Conservation (phyloP, 345 rosid species). For the Eucalyptus leucophloia region DNA sequence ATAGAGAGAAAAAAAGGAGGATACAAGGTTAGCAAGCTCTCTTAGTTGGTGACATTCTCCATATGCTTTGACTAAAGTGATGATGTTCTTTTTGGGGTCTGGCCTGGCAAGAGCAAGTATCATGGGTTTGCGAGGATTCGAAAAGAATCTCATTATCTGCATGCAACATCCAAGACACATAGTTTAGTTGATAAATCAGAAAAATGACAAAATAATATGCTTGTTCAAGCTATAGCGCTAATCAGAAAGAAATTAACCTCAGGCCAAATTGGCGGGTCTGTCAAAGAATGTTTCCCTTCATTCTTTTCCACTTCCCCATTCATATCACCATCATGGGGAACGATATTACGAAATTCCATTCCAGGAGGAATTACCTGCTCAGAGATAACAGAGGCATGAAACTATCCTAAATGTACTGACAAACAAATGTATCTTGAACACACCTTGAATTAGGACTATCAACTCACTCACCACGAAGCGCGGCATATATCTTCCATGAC, state of each 20-base stretch:
- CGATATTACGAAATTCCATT: slow-evolving; percentile 84
- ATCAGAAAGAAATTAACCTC: slow-evolving; percentile 31
- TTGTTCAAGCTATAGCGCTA: background rate
- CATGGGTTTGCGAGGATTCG: slow-evolving; percentile 92
- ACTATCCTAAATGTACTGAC: slow-evolving; percentile 48
- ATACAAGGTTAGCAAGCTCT: slow-evolving; percentile 95
- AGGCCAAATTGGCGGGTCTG: slow-evolving; percentile 77
- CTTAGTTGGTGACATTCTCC: slow-evolving; percentile 98
- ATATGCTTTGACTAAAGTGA: slow-evolving; percentile 91
- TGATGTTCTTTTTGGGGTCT: slow-evolving; percentile 98
- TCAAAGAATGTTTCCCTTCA: slow-evolving; percentile 42
- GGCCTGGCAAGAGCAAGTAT: slow-evolving; percentile 99
- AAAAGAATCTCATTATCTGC: slow-evolving; percentile 98
- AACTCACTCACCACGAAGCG: slow-evolving; percentile 78
- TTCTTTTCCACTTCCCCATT: slow-evolving; percentile 51
- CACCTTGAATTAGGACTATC: slow-evolving; percentile 40
- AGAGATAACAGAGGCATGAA: slow-evolving; percentile 14
- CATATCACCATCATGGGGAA: slow-evolving; percentile 58
- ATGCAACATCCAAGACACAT: background rate
- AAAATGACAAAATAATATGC: background rate
- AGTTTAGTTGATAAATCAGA: background rate
- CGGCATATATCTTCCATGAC: slow-evolving; percentile 95
- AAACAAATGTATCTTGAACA: slow-evolving; percentile 73
- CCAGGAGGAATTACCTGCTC: slow-evolving; percentile 90
- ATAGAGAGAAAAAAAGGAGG: background rate